Evolutionary conservation across 257 asterid species (phyloP), one percentile per base, ranked within the genome.

Genomic region (Osmanthus fragrans): DNA sequence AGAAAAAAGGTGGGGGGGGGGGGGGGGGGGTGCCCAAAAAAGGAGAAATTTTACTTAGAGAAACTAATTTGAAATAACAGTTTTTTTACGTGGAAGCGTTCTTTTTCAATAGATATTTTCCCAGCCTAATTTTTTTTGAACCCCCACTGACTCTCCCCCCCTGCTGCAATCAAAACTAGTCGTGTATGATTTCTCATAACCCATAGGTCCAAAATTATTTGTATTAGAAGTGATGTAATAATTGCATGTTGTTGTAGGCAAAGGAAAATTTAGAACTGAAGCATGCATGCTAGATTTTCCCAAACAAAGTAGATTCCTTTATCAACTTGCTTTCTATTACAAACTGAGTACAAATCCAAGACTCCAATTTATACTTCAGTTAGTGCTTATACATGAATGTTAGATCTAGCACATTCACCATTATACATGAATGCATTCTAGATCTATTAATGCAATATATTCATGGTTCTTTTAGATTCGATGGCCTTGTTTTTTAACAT

Each of bases 181-280:
- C 16, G 2, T 4, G 1, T 23, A 10, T 60, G 30, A 23, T 60
- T 60, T 60, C 5, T 60, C 5, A 4, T 23, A 60, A 63, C 7
- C 33, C 33, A 25, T 25, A 63, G 32, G 69, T 25, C 34, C 69
- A 65, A 36, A 25, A 23, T 71, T 11, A n/a, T 16, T 68, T 15
- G 16, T 68, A 54, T 18, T 40, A 49, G 18, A 40, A n/a, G n/a
- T 13, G 74, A 71, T 21, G 30, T 27, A 27, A 49, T 21, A 63
- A 79, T 70, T 60, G 68, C 68, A 23, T 60, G 33, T 63, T 63
- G 5, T 27, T 63, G 33, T 34, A 63, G 69, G 69, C 19, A 25
- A 25, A 63, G 67, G 34, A 4, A 36, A 19, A 63, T 23, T 15
- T 25, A 25, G 16, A 63, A 8, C 69, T 27, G 6, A 63, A 27